Base-by-base conservation (phyloP, 331 rosid species). In the Malus hybrid region DNA sequence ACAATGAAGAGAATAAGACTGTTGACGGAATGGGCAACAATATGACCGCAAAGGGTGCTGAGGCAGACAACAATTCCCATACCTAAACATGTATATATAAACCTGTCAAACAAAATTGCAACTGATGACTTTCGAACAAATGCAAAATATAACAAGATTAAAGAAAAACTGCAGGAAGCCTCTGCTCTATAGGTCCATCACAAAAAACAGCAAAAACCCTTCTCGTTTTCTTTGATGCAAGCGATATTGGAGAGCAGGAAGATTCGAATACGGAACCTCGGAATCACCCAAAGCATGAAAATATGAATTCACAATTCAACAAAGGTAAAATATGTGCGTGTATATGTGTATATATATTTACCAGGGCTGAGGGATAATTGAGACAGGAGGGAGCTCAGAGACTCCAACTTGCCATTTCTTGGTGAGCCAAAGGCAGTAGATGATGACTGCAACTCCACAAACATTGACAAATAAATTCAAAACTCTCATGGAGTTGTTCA, bases 61-160 rank as follows among this genome's bases (percentile, higher is more conserved):
- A 88, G 70, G 88, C 87, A 82, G 63, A 88, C 63, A 9, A 72
- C 82, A 29, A 86, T 88, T 78, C 93, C 90, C 68, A 84, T 76
- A 24, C 80, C 86, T 68, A 88, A 78, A 80, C 84, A 86, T 75
- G 82, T 14, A 63, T 80, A 74, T 58, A 84, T 78, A 76, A 88
- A 86, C 90, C 93, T 88, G 88, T 48, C 70, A 33, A 82, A 18
- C 72, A 81, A 50, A 75, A 81, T 52, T 52, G 50, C 30, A 32
- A 57, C 65, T 9, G 66, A 28, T 62, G 66, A 62, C 30, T 62
- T 28, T 18, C 20, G 19, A 52, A 28, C 18, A 61, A 61, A 26
- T 1, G 33, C 9, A 61, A 63, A 63, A 3, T 13, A 13, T 28
- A 14, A 10, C 30, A 64, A 2, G 20, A 48, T 9, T 26, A 44